A percentile compares a stretch with the other conserved stretches of the same genome.
These are phyloP conservation scores for Wickerhamiella vanderwaltii DNA, from an alignment of 805 yeast species.

Conservation along the genomic window DNA sequence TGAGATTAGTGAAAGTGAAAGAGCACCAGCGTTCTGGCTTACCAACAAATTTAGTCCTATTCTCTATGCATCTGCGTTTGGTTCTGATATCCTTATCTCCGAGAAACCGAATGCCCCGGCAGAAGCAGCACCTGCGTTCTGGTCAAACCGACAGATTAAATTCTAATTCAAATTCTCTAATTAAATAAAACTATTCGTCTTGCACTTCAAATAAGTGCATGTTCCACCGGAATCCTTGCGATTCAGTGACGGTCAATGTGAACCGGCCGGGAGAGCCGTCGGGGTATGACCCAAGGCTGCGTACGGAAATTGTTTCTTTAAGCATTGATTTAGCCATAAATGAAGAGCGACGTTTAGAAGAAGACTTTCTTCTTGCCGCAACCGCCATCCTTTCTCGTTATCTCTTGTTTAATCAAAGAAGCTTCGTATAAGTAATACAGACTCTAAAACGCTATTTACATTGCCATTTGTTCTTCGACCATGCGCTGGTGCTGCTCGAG, in stretches of 20 bases:
- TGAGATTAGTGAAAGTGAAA: slow-evolving; percentile 30
- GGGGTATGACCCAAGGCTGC: neutral
- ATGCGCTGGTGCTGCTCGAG: slow-evolving; percentile 38
- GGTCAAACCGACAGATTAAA: slow-evolving; percentile 1
- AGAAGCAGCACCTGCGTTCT: neutral
- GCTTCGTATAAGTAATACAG: slow-evolving; percentile 1
- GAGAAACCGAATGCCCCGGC: slow-evolving; percentile 32
- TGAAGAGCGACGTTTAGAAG: neutral
- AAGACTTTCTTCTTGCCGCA: neutral
- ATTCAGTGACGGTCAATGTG: neutral
- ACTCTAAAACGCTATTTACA: slow-evolving; percentile 10
- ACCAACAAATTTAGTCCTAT: slow-evolving; percentile 66
- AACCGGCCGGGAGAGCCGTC: neutral
- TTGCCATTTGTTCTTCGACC: slow-evolving; percentile 10
- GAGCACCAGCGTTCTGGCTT: slow-evolving; percentile 42
- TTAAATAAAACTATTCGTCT: neutral
- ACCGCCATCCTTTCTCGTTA: neutral
- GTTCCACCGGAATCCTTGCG: slow-evolving; percentile 6
- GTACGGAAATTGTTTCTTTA: slow-evolving; percentile 3
- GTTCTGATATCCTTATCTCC: slow-evolving; percentile 48
- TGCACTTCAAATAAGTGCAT: slow-evolving; percentile 5
- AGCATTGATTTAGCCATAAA: slow-evolving; percentile 6
- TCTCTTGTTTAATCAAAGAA: too few relatives aligned
- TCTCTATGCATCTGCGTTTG: slow-evolving; percentile 45
- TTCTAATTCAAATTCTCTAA: neutral